Evolutionary conservation across 75 land plant genomes (phyloP), one percentile per base, ranked within the genome.

Genomic region (Larix kaempferi): DNA sequence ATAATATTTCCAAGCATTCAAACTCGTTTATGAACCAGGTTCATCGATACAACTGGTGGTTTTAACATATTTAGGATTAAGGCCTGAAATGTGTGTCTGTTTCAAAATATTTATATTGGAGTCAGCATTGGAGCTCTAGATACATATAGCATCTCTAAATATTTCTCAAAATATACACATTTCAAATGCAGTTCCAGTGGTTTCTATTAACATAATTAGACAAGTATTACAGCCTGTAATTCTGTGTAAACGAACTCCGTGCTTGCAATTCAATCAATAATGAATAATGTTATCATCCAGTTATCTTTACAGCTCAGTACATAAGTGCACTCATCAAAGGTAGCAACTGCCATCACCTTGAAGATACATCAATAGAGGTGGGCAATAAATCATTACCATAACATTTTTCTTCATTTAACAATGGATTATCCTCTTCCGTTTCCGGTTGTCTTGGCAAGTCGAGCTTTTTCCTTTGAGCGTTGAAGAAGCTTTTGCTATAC

Each of bases 401-500:
- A 39, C 17, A n/a, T 19, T 39, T 69, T 69, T 69, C 73, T 41
- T 69, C 49, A 41, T 69, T 21, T 69, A 69, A 69, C 25, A 69
- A 69, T 69, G 25, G 73, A 41, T 69, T 44, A 41, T 69, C 23
- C 73, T 69, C 73, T 39, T 39, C 44, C 21, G 44, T 39, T 69
- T 10, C 73, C 41, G 52, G 54, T 69, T 69, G 73, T 21, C 39
- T 69, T 69, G 73, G 73, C 73, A 69, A 39, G 1, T 69, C 73
- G 4, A 69, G 54, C 73, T 69, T 69, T 21, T 69, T 69, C 52
- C 49, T 69, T 41, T 41, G 73, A 37, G 73, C 73, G 41, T 57
- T 84, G 57, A 80, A 60, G 73, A 89, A 88, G 79, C 81, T 82
- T 74, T 85, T 89, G 76, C 73, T 55, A 78, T 89, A 89, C 33